phyloP scores from a whole-genome alignment of 2,329 filamentous ascomycete species.

The Piedraia hortae region DNA sequence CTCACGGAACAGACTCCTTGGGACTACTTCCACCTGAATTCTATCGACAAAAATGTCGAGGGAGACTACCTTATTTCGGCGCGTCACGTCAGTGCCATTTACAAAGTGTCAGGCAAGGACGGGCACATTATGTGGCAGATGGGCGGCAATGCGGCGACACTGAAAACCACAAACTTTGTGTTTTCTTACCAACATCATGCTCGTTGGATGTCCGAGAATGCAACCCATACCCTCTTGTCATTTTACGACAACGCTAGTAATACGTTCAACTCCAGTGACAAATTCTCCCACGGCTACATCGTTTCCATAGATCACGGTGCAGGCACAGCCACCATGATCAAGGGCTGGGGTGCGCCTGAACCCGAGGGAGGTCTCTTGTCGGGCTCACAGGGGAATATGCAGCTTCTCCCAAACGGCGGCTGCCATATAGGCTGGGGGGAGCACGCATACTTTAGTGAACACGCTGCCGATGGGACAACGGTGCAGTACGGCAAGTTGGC shows the following conservation, averaged over 20 bases:
- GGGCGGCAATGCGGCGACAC: constrained; percentile 21
- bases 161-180: constrained; percentile 20
- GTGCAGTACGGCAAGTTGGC: constrained; percentile 26
- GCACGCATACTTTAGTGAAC: constrained; percentile 16
- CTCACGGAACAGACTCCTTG: constrained; percentile 20
- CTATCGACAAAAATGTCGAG: constrained; percentile 21
- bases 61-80: constrained; percentile 24
- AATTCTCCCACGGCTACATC: constrained; percentile 19
- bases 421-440: constrained; percentile 30
- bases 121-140: constrained; percentile 23
- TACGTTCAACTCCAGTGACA: constrained; percentile 16
- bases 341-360: constrained; percentile 22
- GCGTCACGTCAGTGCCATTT: constrained; percentile 19
- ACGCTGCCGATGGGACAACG: constrained; percentile 20
- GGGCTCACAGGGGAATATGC: constrained; percentile 25
- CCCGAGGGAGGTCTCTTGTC: constrained; percentile 17
- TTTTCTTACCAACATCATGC: constrained; percentile 28
- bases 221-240: constrained; percentile 22
- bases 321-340: constrained; percentile 19
- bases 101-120: constrained; percentile 20
- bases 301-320: constrained; percentile 18
- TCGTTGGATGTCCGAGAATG: constrained; percentile 19
- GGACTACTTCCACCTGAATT: constrained; percentile 29
- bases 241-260: constrained; percentile 28
- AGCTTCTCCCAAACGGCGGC: constrained; percentile 26